Evolutionary conservation across 495 filamentous ascomycete genomes (phyloP), one percentile per base, ranked within the genome.

Genomic region (Polyplosphaeria fusca): DNA sequence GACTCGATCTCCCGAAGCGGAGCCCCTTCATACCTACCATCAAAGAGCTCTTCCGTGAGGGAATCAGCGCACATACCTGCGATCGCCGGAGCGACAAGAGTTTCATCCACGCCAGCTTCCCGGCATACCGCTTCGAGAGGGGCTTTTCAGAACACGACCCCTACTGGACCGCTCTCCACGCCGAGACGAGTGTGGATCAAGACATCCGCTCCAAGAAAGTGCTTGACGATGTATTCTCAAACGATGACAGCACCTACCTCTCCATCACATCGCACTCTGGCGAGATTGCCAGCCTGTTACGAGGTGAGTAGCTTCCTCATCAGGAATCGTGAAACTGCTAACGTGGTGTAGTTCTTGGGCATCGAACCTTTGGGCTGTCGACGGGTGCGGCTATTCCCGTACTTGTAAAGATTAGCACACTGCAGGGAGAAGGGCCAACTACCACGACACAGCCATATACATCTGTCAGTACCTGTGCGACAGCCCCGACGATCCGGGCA

Each of bases 51-150:
- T 60, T 92, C 54, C 80, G 89, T 40, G 89, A 95, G 62, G 74
- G 77, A 1, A 81, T 91, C 51, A 81, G 82, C 40, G 75, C 84
- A 41, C 89, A 93, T 66, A 92, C 89, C 5, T 95, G 89, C 68
- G 88, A 95, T 67, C 80, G 83, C 13, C 78, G 89, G 1, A 76
- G 77, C 47, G 76, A 58, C 23, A 79, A 77, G 46, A 71, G 73
- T 2, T 79, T 76, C 52, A 89, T 95, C 60, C 64, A 70, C 4
- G 40, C 65, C 12, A 68, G 70, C 16, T 88, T 82, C 61, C 86
- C 86, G 0, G 41, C 30, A 5, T 90, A 79, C 70, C 64, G 23
- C 1, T 80, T 91, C 45, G 89, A 90, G 58, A 43, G 68, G 0
- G 79, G 79, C 1, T 86, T 95, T 60, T 65, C 73, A 2, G 70